A percentile compares a stretch with the other conserved stretches of the same genome.
These are phyloP conservation scores for Thinopyrum elongatum DNA, from an alignment of 176 grass and related monocot genomes.

Conservation along the genomic window DNA sequence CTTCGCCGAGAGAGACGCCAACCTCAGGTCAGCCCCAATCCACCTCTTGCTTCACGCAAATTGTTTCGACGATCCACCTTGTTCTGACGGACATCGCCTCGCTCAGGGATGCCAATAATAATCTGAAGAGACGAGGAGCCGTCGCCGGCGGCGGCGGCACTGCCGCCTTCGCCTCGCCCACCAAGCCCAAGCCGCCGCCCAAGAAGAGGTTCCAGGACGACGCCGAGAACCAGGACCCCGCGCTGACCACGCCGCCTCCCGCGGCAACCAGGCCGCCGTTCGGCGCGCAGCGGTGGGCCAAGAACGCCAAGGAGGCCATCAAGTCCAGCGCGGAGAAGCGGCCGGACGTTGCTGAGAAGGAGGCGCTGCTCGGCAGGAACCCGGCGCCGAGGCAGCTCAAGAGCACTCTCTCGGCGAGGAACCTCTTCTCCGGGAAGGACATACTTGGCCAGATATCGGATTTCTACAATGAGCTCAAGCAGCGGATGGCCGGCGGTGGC, in stretches of 20 bases:
- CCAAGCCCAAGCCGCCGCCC: conserved; percentile 39
- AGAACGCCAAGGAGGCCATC: conserved; percentile 72
- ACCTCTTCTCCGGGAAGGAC: conserved; percentile 90
- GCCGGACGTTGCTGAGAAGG: conserved; percentile 37
- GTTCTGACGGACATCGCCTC: conserved; percentile 27
- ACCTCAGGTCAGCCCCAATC: conserved; percentile 42
- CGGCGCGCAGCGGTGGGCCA: conserved; percentile 49
- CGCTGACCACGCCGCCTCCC: conserved; percentile 48
- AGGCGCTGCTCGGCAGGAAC: conserved; percentile 54
- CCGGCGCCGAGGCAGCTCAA: conserved; percentile 55
- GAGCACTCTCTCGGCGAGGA: conserved; percentile 95
- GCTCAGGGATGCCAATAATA: conserved; percentile 53
- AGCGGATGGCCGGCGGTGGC: conserved; percentile 59
- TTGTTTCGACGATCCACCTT: neutral
- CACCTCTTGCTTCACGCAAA: neutral
- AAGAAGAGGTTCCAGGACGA: conserved; percentile 64
- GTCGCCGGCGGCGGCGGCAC: conserved; percentile 23
- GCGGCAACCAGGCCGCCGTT: conserved; percentile 41
- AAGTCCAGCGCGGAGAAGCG: conserved; percentile 79
- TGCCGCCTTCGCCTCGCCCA: conserved; percentile 33
- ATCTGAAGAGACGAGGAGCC: conserved; percentile 63
- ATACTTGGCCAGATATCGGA: conserved; percentile 90
- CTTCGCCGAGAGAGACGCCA: conserved; percentile 57
- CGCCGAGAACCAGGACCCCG: conserved; percentile 84
- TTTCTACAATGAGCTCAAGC: conserved; percentile 92